These are phyloP conservation scores for Nakazawaea peltata DNA, from an alignment of 805 yeast genomes.

Conservation along the genomic window DNA sequence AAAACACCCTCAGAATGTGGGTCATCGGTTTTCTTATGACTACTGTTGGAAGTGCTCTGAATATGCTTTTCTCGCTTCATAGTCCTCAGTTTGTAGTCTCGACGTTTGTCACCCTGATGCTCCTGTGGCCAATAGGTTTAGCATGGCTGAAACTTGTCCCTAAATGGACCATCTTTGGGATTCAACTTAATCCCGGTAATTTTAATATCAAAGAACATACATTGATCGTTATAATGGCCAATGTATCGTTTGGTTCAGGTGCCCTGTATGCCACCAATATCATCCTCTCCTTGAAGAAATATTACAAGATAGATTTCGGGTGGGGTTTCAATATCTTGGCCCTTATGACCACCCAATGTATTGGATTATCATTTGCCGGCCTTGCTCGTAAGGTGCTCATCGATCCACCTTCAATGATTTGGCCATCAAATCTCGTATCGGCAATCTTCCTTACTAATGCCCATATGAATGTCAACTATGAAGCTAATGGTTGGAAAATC, in stretches of 20 bases:
- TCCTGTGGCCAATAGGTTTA: slow-evolving; percentile 23
- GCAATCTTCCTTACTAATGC: slow-evolving; percentile 49
- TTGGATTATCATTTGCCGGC: slow-evolving; percentile 67
- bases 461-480: slow-evolving; percentile 38
- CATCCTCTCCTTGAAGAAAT: slow-evolving; percentile 39
- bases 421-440: slow-evolving; percentile 63
- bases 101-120: slow-evolving; percentile 24
- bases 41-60: slow-evolving; percentile 43
- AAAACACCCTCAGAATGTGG: slow-evolving; percentile 51
- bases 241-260: slow-evolving; percentile 30
- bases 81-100: slow-evolving; percentile 37
- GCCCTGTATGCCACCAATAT: slow-evolving; percentile 54
- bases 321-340: slow-evolving; percentile 50
- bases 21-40: slow-evolving; percentile 45
- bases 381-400: slow-evolving; percentile 50
- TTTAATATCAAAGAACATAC: slow-evolving; percentile 59
- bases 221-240: slow-evolving; percentile 45
- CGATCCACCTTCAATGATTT: slow-evolving; percentile 56
- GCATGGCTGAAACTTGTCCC: slow-evolving; percentile 22
- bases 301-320: slow-evolving; percentile 36
- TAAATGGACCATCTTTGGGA: slow-evolving; percentile 18
- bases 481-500: slow-evolving; percentile 55
- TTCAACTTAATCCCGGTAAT: slow-evolving; percentile 50
- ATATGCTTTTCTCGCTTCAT: slow-evolving; percentile 47
- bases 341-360: slow-evolving; percentile 47